Evolutionary conservation across 306 rosid genomes (phyloP), one percentile per base, ranked within the genome.

Genomic region (Cicer chorassanicum): DNA sequence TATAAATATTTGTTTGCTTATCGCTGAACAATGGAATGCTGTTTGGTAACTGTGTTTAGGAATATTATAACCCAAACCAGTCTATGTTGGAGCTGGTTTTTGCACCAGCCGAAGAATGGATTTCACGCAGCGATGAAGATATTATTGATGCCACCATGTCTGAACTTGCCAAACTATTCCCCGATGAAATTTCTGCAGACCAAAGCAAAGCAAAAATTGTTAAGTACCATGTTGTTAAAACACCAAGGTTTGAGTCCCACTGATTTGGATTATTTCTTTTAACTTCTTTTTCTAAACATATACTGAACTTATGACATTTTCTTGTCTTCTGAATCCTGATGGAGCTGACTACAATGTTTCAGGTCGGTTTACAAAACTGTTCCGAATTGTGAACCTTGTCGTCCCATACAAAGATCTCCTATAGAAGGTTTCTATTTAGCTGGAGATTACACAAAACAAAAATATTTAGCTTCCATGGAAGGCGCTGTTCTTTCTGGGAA

Each of bases 401-500:
- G 98, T 21, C 98, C 97, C 40, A 6, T 87, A 70, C 98, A 94
- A 82, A 83, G 93, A 85, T 94, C 98, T 73, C 98, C 98, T 12
- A 13, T 94, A 51, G 97, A 90, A 78, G 97, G 97, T 56, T 91
- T 94, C 86, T 94, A 91, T 79, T 88, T 94, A 76, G 91, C 98
- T 68, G 97, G 98, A 56, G 98, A 94, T 82, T 94, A 89, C 83
- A 94, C 98, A 38, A 94, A 91, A 79, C 98, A 91, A 75, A 94
- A 91, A 78, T 93, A 94, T 84, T 79, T 94, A 86, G 98, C 98
- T 61, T 94, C 98, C 59, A 94, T 91, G 98, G 98, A 94, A 92
- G 98, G 98, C 7, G 98, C 97, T 16, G 95, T 94, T 85, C 90
- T 94, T 59, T 94, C 97, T 1, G 98, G 98, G 68, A 94, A 94